phyloP scores from a whole-genome alignment of 73 alveolate species.

The Strombidium stylifer region DNA sequence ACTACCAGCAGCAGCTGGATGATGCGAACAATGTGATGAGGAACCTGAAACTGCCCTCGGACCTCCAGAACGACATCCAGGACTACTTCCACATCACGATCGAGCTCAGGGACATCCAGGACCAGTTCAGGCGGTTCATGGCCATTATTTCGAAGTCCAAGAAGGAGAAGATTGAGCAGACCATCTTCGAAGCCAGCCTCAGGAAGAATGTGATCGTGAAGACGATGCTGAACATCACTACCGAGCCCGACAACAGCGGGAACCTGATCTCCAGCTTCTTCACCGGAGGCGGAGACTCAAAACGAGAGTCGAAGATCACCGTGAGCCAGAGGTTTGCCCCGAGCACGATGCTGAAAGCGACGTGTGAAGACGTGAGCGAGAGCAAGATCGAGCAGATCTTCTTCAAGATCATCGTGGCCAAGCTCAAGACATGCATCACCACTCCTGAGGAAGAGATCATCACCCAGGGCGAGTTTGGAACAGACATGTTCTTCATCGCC shows the following conservation, averaged over 20 bases:
- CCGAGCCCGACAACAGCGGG: not conserved
- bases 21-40: slow-evolving; percentile 54
- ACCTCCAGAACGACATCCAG: slow-evolving; percentile 20
- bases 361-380: no score
- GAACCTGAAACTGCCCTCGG: slow-evolving; percentile 22
- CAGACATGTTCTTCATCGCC: slow-evolving; percentile 51
- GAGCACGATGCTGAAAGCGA: not conserved
- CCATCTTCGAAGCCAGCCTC: slow-evolving; percentile 22
- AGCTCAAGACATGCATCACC: slow-evolving; percentile 8
- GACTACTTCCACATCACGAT: slow-evolving; percentile 28
- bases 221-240: not conserved
- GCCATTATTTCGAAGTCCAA: slow-evolving; percentile 44
- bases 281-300: no score
- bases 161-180: slow-evolving; percentile 26
- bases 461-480: not conserved
- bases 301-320: no score
- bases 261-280: no score
- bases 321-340: not conserved
- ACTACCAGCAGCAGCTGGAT: slow-evolving; percentile 45
- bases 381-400: no score
- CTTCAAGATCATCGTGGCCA: no score
- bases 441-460: slow-evolving; percentile 42
- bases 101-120: slow-evolving; percentile 29
- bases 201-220: slow-evolving; percentile 4
- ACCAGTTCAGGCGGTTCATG: slow-evolving; percentile 29